These are phyloP conservation scores for Kwoniella europaea DNA, from an alignment of 768 basidiomycete species.

Conservation along the genomic window DNA sequence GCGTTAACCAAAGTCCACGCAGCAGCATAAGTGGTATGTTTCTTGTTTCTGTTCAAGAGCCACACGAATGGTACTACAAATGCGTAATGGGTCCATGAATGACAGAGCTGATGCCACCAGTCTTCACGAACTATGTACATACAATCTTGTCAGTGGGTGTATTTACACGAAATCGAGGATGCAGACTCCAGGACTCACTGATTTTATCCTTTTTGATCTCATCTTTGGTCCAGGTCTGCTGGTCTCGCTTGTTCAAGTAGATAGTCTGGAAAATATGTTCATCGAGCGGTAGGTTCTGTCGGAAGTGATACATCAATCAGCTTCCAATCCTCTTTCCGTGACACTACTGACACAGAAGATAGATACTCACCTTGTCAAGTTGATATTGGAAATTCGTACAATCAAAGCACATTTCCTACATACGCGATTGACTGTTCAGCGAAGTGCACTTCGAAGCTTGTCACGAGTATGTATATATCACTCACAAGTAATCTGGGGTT, in stretches of 20 bases:
- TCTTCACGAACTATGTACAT: constrained; percentile 51
- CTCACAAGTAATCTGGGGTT: constrained; percentile 55
- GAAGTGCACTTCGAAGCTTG: too few species aligned
- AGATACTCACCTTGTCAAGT: constrained; percentile 40
- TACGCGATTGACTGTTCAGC: too few species aligned
- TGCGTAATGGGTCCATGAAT: constrained; percentile 57
- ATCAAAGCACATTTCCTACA: constrained; percentile 59
- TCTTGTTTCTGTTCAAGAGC: constrained; percentile 56
- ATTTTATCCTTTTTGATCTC: constrained; percentile 60
- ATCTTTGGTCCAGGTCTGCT: constrained; percentile 57
- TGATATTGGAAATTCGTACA: constrained; percentile 57
- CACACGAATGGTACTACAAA: constrained; percentile 59
- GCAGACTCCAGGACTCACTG: constrained; percentile 38
- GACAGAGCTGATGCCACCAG: constrained; percentile 60
- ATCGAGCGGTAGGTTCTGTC: constrained; percentile 51
- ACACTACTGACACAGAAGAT: neutral
- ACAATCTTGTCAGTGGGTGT: neutral
- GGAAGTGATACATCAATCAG: neutral
- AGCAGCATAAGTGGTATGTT: constrained; percentile 57
- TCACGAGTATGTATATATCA: neutral
- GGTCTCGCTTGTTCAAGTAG: constrained; percentile 60
- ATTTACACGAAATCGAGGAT: too few species aligned
- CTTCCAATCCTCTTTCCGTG: neutral
- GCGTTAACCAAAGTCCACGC: constrained; percentile 61
- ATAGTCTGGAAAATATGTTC: constrained; percentile 61